phyloP scores from a whole-genome alignment of 2,329 filamentous ascomycete genomes.

The Colletotrichum sp. region DNA sequence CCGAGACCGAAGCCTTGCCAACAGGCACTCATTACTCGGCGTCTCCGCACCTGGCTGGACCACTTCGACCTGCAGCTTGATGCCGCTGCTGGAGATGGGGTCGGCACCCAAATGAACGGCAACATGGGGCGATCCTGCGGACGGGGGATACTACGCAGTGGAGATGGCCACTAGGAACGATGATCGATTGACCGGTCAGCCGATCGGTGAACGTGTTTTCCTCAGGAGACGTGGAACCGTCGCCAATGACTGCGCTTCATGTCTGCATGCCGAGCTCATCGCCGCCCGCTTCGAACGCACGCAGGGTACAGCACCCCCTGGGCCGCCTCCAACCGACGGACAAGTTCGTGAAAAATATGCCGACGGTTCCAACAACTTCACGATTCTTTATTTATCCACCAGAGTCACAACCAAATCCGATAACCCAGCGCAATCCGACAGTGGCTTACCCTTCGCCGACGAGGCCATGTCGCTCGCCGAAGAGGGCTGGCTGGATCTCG shows the following conservation, averaged over 20 bases:
- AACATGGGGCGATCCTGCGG: conserved; percentile 2
- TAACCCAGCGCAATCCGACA: background rate
- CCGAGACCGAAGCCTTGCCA: background rate
- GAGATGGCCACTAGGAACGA: background rate
- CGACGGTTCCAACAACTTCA: background rate
- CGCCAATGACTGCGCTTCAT: background rate
- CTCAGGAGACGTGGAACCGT: background rate
- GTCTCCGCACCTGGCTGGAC: background rate
- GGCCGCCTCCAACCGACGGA: background rate
- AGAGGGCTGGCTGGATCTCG: background rate
- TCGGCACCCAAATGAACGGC: background rate
- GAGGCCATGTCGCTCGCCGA: background rate
- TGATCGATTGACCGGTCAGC: background rate
- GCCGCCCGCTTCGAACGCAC: background rate
- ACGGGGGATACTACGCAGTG: background rate
- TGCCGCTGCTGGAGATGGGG: background rate
- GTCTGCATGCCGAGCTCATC: background rate
- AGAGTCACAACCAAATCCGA: background rate
- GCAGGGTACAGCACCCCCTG: background rate
- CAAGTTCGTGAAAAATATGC: background rate
- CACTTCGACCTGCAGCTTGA: background rate
- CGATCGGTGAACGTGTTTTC: background rate
- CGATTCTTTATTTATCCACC: background rate
- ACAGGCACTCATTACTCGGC: background rate
- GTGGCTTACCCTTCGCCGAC: background rate